Conservation (phyloP, 192 early-diverging fungal species). For the Backusella morwellensis region DNA sequence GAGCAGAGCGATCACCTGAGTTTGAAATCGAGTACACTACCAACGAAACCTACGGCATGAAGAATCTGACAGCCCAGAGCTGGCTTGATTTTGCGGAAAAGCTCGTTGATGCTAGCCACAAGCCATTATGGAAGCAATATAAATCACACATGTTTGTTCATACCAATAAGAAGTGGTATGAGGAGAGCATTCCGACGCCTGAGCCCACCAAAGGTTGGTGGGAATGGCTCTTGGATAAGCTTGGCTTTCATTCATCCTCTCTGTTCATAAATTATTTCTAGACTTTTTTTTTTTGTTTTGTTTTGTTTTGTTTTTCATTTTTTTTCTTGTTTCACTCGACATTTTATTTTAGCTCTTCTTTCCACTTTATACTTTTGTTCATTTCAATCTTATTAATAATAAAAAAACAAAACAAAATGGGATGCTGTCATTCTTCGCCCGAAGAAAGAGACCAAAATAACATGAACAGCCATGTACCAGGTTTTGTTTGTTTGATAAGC, state of each 20-base stretch:
- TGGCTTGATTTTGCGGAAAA: slow-evolving; percentile 43
- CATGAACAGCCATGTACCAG: background rate
- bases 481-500: background rate
- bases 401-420: slow-evolving; percentile 12
- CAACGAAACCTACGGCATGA: slow-evolving; percentile 43
- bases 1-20: slow-evolving; percentile 12
- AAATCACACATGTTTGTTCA: slow-evolving; percentile 27
- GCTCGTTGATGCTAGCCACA: slow-evolving; percentile 16
- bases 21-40: slow-evolving; percentile 50
- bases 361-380: background rate
- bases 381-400: too few species aligned
- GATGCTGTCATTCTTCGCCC: slow-evolving; percentile 12
- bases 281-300: background rate
- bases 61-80: slow-evolving; percentile 39
- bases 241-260: background rate
- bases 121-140: slow-evolving; percentile 25
- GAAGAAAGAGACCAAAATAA: background rate
- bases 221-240: background rate
- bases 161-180: too few species aligned
- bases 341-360: background rate
- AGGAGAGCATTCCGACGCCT: background rate
- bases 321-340: background rate
- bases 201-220: background rate
- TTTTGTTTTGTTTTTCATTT: background rate
- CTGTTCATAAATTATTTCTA: background rate